Conservation (phyloP, 306 rosid genomes). For the Castanea sativa region DNA sequence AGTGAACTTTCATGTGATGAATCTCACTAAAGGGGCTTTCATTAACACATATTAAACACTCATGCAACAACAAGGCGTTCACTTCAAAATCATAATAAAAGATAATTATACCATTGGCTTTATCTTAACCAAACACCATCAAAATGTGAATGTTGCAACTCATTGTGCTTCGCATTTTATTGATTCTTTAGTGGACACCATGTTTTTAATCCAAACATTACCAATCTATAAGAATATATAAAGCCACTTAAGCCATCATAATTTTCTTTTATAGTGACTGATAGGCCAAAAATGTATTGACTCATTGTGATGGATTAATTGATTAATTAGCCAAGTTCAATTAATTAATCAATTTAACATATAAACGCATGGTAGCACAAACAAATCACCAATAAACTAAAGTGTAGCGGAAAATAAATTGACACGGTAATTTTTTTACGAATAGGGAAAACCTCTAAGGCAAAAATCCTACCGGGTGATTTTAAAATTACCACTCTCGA, state of each 20-base stretch:
- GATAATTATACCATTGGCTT: not conserved
- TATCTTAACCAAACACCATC: conserved; percentile 2
- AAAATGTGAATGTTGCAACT: conserved; percentile 31
- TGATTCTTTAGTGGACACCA: conserved; percentile 17
- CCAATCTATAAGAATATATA: conserved; percentile 16
- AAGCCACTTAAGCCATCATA: conserved; percentile 11
- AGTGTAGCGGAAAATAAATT: too few relatives aligned
- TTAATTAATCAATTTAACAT: too few relatives aligned
- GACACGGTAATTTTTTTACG: too few relatives aligned
- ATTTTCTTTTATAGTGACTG: not conserved
- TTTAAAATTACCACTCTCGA: too few relatives aligned
- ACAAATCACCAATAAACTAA: too few relatives aligned
- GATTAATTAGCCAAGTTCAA: too few relatives aligned
- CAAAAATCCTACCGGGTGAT: too few relatives aligned
- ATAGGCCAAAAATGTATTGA: too few relatives aligned
- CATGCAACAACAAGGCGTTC: not conserved
- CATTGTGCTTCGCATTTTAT: conserved; percentile 10
- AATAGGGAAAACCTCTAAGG: too few relatives aligned
- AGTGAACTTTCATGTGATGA: not conserved
- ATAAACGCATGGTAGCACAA: too few relatives aligned
- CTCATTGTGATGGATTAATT: too few relatives aligned
- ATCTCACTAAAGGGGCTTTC: conserved; percentile 20
- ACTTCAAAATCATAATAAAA: not conserved
- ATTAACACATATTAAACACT: not conserved
- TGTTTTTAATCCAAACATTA: conserved; percentile 10